Base-by-base conservation (phyloP, 805 yeast genomes). In the Millerago galiae region DNA sequence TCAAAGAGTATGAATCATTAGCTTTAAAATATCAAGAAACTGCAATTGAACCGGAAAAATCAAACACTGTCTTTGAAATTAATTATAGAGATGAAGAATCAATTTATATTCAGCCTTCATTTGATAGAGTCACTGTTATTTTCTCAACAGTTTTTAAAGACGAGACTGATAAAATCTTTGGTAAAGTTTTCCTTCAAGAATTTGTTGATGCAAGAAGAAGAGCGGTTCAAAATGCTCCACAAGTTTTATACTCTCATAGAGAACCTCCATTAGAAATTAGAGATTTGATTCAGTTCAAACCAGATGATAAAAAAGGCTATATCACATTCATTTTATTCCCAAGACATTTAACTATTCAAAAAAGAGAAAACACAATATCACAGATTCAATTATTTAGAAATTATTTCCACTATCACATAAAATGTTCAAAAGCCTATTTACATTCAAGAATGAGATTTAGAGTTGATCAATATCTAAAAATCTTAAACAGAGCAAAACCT, bases 371-470 rank as follows among this genome's bases (percentile, higher is more conserved):
- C 59, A 83, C 95, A 48, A 86, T 93, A 49, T 81, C 95, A 30
- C 97, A 90, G 63, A 84, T 93, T 58, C 89, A 88, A 59, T 71
- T 87, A 44, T 93, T 93, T 69, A 77, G 99, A 66, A 95, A 90
- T 59, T 93, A 91, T 68, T 93, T 93, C 83, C 99, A 93, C 65
- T 93, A 91, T 66, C 99, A 93, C 62, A 93, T 93, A 70, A 93
- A 93, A 68, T 91, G 97, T 65, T 89, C 96, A 47, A 93, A 93
- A 72, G 98, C 99, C 29, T 93, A 86, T 67, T 81, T 93, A 82
- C 99, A 93, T 66, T 88, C 96, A 40, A 82, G 99, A 72, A 93
- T 93, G 99, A 80, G 99, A 65, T 87, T 73, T 66, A 78, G 99
- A 58, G 98, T 93, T 18, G 81, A 84, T 53, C 93, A 95, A 56